Base-by-base conservation (phyloP, 192 early-diverging fungal genomes). In the Rhizophagus prolifer region DNA sequence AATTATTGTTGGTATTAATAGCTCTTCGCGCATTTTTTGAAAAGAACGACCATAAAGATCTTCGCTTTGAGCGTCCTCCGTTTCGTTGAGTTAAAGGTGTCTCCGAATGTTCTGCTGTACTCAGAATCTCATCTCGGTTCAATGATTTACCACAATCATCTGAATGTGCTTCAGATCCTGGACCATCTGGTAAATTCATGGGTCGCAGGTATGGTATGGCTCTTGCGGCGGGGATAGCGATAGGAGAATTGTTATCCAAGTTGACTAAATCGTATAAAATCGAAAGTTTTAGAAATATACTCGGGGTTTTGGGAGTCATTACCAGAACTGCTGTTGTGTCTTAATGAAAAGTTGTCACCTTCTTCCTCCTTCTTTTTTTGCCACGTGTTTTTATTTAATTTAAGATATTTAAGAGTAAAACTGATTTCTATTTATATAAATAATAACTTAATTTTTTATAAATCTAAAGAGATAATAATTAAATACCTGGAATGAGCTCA, bases 401-500 rank as follows among this genome's bases (percentile, higher is more conserved):
- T 65, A 25, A 84, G 76, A 34, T 66, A 70, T n/a, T 73, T 67
- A 44, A 84, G 66, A 62, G 79, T 82, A 46, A 81, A 84, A 60
- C 46, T 64, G 79, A 84, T 79, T 77, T 84, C 82, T 84, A 80
- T 28, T 28, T 2, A 8, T 41, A 59, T 60, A 16, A 28, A n/a
- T 21, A 65, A 34, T 58, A 58, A 10, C 58, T 13, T 14, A 47
- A 25, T 30, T 47, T 2, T 4, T 34, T 34, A 34, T 25, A 50
- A 16, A 74, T 12, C 14, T n/a, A 5, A 25, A 34, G 23, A 23
- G 46, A 58, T 26, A 19, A 66, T 13, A 28, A 46, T 7, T 46
- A 54, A 76, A n/a, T 85, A 85, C 84, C 84, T 74, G 83, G 83
- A 72, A 85, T 79, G 9, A 87, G 79, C 8, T 86, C 82, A 30